Conservation (phyloP, 805 yeast species). For the Candida piceae region DNA sequence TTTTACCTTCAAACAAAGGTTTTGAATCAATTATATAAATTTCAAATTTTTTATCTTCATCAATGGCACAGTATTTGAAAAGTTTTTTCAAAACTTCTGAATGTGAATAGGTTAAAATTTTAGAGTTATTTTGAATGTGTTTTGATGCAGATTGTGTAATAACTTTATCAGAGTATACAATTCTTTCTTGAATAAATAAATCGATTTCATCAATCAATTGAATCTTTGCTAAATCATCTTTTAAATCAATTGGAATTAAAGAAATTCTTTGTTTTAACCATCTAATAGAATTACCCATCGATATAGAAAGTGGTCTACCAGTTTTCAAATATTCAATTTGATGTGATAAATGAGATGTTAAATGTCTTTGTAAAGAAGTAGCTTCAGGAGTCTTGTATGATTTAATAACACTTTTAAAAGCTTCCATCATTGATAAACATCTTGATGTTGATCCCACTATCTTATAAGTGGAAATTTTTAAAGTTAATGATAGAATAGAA, state of each 20-base stretch:
- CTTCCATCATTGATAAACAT: constrained; percentile 77
- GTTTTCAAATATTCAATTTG: constrained; percentile 90
- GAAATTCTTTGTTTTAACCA: constrained; percentile 96
- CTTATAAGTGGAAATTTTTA: constrained; percentile 75
- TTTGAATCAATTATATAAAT: constrained; percentile 88
- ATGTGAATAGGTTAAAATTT: constrained; percentile 82
- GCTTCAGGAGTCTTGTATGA: constrained; percentile 85
- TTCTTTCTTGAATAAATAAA: constrained; percentile 76
- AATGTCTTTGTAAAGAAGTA: constrained; percentile 79
- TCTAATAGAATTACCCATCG: constrained; percentile 97
- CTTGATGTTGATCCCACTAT: constrained; percentile 88
- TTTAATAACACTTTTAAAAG: constrained; percentile 71
- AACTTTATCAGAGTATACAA: constrained; percentile 75
- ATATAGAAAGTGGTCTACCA: constrained; percentile 84
- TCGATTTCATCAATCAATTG: constrained; percentile 65
- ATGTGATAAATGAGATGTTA: constrained; percentile 80
- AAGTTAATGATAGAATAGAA: constrained; percentile 68
- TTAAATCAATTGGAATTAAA: constrained; percentile 65
- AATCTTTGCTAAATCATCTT: constrained; percentile 63
- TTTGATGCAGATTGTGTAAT: constrained; percentile 75
- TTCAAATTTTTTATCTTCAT: constrained; percentile 59
- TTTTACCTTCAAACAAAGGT: constrained; percentile 91
- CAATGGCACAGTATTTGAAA: constrained; percentile 61
- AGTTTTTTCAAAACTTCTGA: constrained; percentile 78
- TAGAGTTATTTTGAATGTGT: constrained; percentile 71